Base-by-base conservation (phyloP, 352 stramenopile species). In the Phytophthora uliginosa region DNA sequence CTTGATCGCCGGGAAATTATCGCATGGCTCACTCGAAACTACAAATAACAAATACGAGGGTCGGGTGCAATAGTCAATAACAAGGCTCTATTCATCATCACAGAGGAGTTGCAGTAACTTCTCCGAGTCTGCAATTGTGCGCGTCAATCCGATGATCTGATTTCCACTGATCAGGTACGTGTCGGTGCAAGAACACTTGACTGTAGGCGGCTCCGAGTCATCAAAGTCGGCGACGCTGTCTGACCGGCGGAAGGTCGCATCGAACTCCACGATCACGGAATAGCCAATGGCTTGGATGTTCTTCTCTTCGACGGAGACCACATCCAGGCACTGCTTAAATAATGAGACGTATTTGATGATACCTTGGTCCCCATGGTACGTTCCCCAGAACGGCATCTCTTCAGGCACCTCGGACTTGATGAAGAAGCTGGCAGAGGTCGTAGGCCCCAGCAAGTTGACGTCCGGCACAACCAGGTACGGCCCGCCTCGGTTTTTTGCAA, bases 301-400 rank as follows among this genome's bases (percentile, higher is more conserved):
- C 50, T 91, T 93, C 66, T 91, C 81, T 65, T 89, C 69, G 50
- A 92, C 82, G 0, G 79, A 77, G 2, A 88, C 60, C 13, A 93
- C 86, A 42, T 81, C 68, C 12, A 95, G 68, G 40, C 84, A 93
- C 7, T 82, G 78, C 12, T 83, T 84, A 53, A 95, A 86, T 59
- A 95, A 69, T 28, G 88, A 91, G 9, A 69, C 79, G 65, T 94
- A 95, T 63, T 95, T 92, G 60, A 67, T 85, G 22, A 94, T 81
- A 1, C 86, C 88, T 34, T 85, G 72, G 8, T 77, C 69, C 9
- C 88, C 86, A 31, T 92, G 77, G 60, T 91, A 95, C 3, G 82
- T 91, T 28, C 88, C 88, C 86, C 86, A 95, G 56, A 95, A 94
- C 2, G 88, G 88, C 24, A 95, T 79, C 58, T 94, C 88, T 63